A percentile compares a stretch with the other conserved stretches of the same genome.
These are phyloP conservation scores for Leccinum huronense DNA, from an alignment of 1,284 basidiomycete genomes.

Conservation along the genomic window DNA sequence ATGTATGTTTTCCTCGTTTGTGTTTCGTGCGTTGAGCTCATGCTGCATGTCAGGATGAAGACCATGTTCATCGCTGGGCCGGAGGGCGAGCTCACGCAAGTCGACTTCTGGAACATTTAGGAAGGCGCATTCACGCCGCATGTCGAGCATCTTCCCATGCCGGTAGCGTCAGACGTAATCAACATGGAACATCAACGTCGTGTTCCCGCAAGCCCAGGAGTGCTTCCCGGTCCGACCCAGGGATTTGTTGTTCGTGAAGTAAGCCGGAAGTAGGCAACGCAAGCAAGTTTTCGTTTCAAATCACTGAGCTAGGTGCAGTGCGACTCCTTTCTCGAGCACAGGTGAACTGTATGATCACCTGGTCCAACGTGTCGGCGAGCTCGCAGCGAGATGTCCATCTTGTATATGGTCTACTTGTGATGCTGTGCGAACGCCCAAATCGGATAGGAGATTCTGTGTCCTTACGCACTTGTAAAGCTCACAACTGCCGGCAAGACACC, in stretches of 20 bases:
- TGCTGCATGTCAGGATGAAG: slow-evolving; percentile 64
- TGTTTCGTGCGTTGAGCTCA: slow-evolving; percentile 12
- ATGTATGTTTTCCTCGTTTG: slow-evolving; percentile 45
- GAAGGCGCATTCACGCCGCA: slow-evolving; percentile 65
- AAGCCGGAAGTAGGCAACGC: slow-evolving; percentile 57
- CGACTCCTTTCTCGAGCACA: slow-evolving; percentile 46
- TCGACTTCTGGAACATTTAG: slow-evolving; percentile 88
- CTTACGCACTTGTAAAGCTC: slow-evolving; percentile 68
- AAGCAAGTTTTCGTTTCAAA: slow-evolving; percentile 56
- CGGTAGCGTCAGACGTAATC: slow-evolving; percentile 84
- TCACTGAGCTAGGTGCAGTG: slow-evolving; percentile 66
- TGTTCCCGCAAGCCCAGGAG: slow-evolving; percentile 80
- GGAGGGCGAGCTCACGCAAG: slow-evolving; percentile 80
- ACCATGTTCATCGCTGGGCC: slow-evolving; percentile 68
- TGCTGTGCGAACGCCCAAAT: slow-evolving; percentile 45
- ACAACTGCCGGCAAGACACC: slow-evolving; percentile 52
- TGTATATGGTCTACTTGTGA: slow-evolving; percentile 71
- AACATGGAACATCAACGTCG: slow-evolving; percentile 68
- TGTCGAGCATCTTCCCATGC: slow-evolving; percentile 54
- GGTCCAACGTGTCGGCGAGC: slow-evolving; percentile 50
- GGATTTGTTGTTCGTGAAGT: slow-evolving; percentile 83
- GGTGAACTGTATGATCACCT: slow-evolving; percentile 70
- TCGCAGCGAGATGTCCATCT: slow-evolving; percentile 44
- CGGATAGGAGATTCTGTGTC: slow-evolving; percentile 58
- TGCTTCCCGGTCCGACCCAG: slow-evolving; percentile 64